A percentile compares a stretch with the other conserved stretches of the same genome.
Evolutionary conservation across 352 stramenopile species (phyloP).

Genomic region (Phytophthora quininea): DNA sequence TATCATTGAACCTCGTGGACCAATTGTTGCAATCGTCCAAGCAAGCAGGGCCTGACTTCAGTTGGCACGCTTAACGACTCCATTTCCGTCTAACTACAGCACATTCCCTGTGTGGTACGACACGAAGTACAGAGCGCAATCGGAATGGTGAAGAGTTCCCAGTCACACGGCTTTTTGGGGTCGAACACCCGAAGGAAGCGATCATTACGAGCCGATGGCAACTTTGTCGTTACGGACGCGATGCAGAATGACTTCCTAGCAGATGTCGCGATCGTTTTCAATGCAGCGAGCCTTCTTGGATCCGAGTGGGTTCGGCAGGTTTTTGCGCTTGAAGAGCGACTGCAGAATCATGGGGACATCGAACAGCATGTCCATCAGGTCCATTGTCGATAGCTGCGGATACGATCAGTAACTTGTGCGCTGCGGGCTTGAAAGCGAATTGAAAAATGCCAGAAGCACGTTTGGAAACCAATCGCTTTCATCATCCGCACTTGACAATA

Average conservation of each 20-base stretch:
- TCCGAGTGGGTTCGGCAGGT: constrained; percentile 37
- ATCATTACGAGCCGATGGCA: constrained; percentile 31
- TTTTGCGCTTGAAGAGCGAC: constrained; percentile 23
- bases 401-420: neutral
- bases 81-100: constrained; percentile 27
- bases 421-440: constrained; percentile 11
- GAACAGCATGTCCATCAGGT: constrained; percentile 41
- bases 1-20: no score
- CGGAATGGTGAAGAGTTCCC: constrained; percentile 38
- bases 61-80: constrained; percentile 30
- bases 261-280: constrained; percentile 30
- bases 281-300: constrained; percentile 41
- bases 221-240: constrained; percentile 38
- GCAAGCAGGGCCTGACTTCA: constrained; percentile 18
- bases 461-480: neutral
- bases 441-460: constrained; percentile 2
- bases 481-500: no score
- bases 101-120: constrained; percentile 36
- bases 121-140: constrained; percentile 35
- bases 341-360: constrained; percentile 36
- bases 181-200: constrained; percentile 44
- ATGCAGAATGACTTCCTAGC: constrained; percentile 38
- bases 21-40: constrained; percentile 30
- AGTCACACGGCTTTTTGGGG: constrained; percentile 27
- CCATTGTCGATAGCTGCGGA: constrained; percentile 18